Evolutionary conservation across 352 stramenopile species (phyloP).

Genomic region (Blastocystis sp.): DNA sequence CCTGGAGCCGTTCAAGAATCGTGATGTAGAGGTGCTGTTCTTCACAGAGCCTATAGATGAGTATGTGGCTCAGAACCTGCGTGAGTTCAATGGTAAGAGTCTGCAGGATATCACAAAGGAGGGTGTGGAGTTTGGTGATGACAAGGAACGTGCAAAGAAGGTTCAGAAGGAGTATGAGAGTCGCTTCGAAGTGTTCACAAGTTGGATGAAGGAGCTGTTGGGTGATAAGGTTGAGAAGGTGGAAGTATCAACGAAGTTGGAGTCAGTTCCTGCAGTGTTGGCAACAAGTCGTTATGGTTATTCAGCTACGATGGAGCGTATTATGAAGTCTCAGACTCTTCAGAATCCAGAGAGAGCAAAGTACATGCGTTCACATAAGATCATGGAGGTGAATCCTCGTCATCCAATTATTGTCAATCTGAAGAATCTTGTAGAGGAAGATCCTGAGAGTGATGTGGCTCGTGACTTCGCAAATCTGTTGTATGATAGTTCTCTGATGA

Average conservation of each 20-base stretch:
- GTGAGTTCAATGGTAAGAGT: constrained; percentile 84
- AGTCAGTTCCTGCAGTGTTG: constrained; percentile 86
- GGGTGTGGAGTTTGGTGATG: constrained; percentile 93
- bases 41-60: constrained; percentile 96
- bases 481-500: constrained; percentile 91
- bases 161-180: constrained; percentile 88
- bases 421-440: constrained; percentile 70
- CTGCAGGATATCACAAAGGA: constrained; percentile 93
- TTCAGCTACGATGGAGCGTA: no score
- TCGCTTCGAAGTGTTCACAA: constrained; percentile 87
- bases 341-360: constrained; percentile 70
- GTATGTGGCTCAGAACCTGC: constrained; percentile 87
- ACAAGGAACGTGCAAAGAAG: constrained; percentile 87
- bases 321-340: no score
- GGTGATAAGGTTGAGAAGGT: constrained; percentile 86
- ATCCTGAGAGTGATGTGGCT: constrained; percentile 73
- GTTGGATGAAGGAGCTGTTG: constrained; percentile 89
- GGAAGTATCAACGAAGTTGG: constrained; percentile 84
- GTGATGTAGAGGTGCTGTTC: constrained; percentile 94
- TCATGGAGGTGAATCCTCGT: constrained; percentile 95
- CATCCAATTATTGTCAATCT: constrained; percentile 94
- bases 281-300: constrained; percentile 90
- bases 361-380: constrained; percentile 76
- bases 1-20: constrained; percentile 87
- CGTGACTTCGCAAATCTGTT: constrained; percentile 89